phyloP scores from a whole-genome alignment of 116 monocot species.

The Trichopus zeylanicus region DNA sequence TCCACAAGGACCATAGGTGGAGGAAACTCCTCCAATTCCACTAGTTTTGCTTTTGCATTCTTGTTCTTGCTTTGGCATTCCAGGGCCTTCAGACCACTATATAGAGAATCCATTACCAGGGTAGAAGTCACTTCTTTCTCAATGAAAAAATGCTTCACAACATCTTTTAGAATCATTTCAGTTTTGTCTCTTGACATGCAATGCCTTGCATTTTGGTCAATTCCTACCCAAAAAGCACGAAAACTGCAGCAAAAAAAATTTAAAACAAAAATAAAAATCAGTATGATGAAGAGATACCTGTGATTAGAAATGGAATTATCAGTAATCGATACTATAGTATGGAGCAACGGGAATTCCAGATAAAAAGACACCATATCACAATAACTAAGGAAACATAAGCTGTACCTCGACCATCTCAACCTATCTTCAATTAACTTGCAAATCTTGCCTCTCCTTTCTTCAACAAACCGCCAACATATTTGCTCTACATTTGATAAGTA shows the following conservation, averaged over 20 bases:
- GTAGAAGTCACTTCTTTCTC: slow-evolving; percentile 99
- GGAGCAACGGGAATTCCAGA: no score
- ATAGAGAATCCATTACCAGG: slow-evolving; percentile 93
- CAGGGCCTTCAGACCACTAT: slow-evolving; percentile 85
- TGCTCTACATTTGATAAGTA: slow-evolving; percentile 94
- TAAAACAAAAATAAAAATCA: background rate
- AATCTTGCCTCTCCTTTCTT: slow-evolving; percentile 79
- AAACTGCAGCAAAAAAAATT: slow-evolving; percentile 47
- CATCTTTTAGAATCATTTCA: slow-evolving; percentile 71
- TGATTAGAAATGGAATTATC: background rate
- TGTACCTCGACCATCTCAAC: slow-evolving; percentile 84
- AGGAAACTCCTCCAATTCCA: slow-evolving; percentile 40
- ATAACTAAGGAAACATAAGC: no score
- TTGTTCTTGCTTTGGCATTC: slow-evolving; percentile 59
- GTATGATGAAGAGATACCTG: background rate
- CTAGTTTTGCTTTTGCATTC: slow-evolving; percentile 28
- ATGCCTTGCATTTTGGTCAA: slow-evolving; percentile 41
- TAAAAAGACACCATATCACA: no score
- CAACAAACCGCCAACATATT: slow-evolving; percentile 76
- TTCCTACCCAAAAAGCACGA: slow-evolving; percentile 69
- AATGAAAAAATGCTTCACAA: slow-evolving; percentile 88
- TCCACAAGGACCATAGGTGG: slow-evolving; percentile 61
- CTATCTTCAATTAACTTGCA: slow-evolving; percentile 77
- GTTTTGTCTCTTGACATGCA: slow-evolving; percentile 72
- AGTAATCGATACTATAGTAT: no score